A percentile compares a stretch with the other conserved stretches of the same genome.
Conservation (phyloP, 441 rosid species). For the Biscutella auriculata region DNA sequence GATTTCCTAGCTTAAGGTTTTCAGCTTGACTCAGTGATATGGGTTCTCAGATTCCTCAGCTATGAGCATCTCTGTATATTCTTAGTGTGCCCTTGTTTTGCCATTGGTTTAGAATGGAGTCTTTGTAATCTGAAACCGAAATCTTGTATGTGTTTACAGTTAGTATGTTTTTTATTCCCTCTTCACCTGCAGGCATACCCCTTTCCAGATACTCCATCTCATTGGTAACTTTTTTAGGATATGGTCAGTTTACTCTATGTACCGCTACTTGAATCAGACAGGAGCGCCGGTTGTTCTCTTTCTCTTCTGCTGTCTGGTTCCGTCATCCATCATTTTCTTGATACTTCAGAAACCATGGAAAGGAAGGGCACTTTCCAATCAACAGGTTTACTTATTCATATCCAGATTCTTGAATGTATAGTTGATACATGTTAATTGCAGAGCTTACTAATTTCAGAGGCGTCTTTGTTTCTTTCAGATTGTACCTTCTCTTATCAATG, state of each 20-base stretch:
- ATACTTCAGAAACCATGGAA: conserved; percentile 89
- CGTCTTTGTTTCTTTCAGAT: conserved; percentile 37
- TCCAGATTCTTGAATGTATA: not conserved
- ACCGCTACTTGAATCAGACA: conserved; percentile 58
- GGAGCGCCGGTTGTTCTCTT: conserved; percentile 80
- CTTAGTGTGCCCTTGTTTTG: not conserved
- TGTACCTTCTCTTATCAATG: conserved; percentile 83
- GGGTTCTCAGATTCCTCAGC: not conserved
- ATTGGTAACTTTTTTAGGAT: conserved; percentile 70
- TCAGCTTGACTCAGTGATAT: not conserved
- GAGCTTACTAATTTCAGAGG: not conserved
- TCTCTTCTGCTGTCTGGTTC: conserved; percentile 72
- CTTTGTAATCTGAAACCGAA: not conserved
- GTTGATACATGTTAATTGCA: not conserved
- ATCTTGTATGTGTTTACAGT: too few relatives aligned
- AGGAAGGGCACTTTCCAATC: conserved; percentile 80
- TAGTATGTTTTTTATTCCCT: too few relatives aligned
- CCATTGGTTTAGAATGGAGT: not conserved
- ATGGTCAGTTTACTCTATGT: conserved; percentile 93
- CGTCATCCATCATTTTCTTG: conserved; percentile 59
- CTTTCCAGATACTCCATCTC: conserved; percentile 71
- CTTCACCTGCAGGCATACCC: conserved; percentile 47
- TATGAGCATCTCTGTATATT: not conserved
- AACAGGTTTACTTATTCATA: conserved; percentile 42
- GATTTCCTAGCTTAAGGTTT: not conserved